A percentile compares a stretch with the other conserved stretches of the same genome.
These are phyloP conservation scores for Amanita inopinata DNA, from an alignment of 768 basidiomycete species.

Conservation along the genomic window DNA sequence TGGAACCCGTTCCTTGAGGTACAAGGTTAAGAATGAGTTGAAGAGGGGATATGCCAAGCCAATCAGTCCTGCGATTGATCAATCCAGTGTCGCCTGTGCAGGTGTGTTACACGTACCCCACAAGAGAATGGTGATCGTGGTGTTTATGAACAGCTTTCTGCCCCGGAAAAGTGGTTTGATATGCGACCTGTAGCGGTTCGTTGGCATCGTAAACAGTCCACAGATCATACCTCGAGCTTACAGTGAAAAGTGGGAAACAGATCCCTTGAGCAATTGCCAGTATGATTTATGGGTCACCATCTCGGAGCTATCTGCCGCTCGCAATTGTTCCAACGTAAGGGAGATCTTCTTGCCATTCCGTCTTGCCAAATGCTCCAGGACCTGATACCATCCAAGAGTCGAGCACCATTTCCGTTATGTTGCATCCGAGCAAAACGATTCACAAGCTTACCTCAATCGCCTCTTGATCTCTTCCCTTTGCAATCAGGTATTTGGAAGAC, in stretches of 20 bases:
- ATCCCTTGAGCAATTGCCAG: conserved; percentile 21
- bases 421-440: too few species aligned
- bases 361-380: conserved; percentile 37
- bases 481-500: conserved; percentile 51
- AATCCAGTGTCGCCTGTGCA: background rate
- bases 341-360: conserved; percentile 35
- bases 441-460: conserved; percentile 32
- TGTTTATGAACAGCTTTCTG: conserved; percentile 33
- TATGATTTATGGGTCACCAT: conserved; percentile 14
- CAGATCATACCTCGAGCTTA: conserved; percentile 19
- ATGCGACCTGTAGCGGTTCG: conserved; percentile 27
- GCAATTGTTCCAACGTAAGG: conserved; percentile 36
- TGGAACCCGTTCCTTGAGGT: conserved; percentile 27
- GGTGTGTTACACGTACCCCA: conserved; percentile 30
- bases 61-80: conserved; percentile 13
- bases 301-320: conserved; percentile 18
- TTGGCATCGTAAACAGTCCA: background rate
- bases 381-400: conserved; percentile 18
- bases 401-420: too few species aligned
- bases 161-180: conserved; percentile 39
- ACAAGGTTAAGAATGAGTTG: conserved; percentile 41
- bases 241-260: conserved; percentile 32
- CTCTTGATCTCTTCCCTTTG: conserved; percentile 46
- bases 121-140: conserved; percentile 36
- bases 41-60: conserved; percentile 48